phyloP scores from a whole-genome alignment of 2,329 filamentous ascomycete species.

The Stachybotrys elegans region DNA sequence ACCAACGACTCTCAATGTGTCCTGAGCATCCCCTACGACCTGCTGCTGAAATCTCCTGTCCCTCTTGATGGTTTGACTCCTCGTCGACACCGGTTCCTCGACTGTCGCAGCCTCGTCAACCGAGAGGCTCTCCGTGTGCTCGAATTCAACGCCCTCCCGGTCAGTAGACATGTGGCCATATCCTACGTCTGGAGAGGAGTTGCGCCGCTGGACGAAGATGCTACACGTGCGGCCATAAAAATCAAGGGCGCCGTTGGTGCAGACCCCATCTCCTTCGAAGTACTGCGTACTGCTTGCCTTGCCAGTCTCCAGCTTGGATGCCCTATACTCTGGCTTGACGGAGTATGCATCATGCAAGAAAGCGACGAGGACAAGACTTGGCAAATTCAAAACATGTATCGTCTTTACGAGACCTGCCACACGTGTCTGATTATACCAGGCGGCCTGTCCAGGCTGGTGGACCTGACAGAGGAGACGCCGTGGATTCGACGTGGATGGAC shows the following conservation, averaged over 20 bases:
- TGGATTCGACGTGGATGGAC: conserved; percentile 18
- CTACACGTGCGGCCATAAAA: neutral
- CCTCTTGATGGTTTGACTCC: neutral
- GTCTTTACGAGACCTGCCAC: conserved; percentile 11
- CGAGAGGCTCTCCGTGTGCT: conserved; percentile 2
- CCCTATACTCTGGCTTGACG: conserved; percentile 11
- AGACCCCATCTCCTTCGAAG: conserved; percentile 10
- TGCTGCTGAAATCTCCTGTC: neutral
- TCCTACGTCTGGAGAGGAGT: conserved; percentile 11
- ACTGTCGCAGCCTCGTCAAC: conserved; percentile 2
- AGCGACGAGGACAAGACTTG: conserved; percentile 12
- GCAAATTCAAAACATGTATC: conserved; percentile 15
- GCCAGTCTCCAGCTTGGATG: conserved; percentile 4
- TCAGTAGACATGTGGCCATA: conserved; percentile 4
- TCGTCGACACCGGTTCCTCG: conserved; percentile 3
- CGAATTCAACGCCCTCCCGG: conserved; percentile 5
- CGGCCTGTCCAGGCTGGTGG: conserved; percentile 10
- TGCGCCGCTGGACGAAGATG: neutral
- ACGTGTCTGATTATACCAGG: conserved; percentile 14
- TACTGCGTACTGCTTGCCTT: conserved; percentile 8
- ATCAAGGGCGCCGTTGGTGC: conserved; percentile 9
- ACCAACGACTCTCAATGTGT: neutral
- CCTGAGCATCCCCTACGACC: neutral
- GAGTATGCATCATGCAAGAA: conserved; percentile 10
- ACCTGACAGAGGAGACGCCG: conserved; percentile 9